Percentiles rank a stretch among this genome's conserved stretches.
Conservation (phyloP, 2,329 filamentous ascomycete species). For the Podosphaera fusca region DNA sequence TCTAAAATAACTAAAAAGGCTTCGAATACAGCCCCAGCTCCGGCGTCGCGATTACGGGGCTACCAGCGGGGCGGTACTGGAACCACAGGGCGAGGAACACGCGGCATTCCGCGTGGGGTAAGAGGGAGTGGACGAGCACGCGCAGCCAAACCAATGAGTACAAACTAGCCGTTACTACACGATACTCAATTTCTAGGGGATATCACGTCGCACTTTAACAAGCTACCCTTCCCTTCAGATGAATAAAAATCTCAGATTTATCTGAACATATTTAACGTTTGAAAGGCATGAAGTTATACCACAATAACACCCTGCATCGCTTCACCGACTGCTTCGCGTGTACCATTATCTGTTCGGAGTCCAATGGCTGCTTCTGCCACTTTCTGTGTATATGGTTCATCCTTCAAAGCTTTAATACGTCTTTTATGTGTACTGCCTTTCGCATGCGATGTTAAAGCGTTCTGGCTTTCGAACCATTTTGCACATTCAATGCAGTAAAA, state of each 20-base stretch:
- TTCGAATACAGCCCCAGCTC: conserved; percentile 14
- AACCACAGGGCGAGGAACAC: conserved; percentile 13
- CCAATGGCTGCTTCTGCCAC: conserved; percentile 65
- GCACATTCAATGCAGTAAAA: conserved; percentile 84
- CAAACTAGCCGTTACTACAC: conserved; percentile 7
- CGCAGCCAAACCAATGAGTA: conserved; percentile 13
- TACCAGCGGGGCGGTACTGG: conserved; percentile 9
- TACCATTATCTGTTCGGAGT: conserved; percentile 44
- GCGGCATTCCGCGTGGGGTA: conserved; percentile 14
- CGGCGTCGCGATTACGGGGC: conserved; percentile 12
- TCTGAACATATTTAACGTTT: no score
- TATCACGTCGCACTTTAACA: conserved; percentile 6
- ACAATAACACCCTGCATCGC: conserved; percentile 15
- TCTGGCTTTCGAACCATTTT: conserved; percentile 82
- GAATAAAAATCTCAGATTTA: not conserved
- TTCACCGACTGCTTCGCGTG: conserved; percentile 17
- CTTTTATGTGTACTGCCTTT: conserved; percentile 88
- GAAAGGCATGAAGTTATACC: conserved; percentile 4
- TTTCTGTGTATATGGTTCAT: conserved; percentile 69
- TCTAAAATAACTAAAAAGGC: conserved; percentile 25
- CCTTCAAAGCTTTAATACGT: conserved; percentile 57
- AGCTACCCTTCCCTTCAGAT: conserved; percentile 7
- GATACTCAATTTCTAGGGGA: not conserved
- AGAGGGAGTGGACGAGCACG: conserved; percentile 16
- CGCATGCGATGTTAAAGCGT: conserved; percentile 49